phyloP scores from a whole-genome alignment of 305 asterid species.

The Plantago coronopus region DNA sequence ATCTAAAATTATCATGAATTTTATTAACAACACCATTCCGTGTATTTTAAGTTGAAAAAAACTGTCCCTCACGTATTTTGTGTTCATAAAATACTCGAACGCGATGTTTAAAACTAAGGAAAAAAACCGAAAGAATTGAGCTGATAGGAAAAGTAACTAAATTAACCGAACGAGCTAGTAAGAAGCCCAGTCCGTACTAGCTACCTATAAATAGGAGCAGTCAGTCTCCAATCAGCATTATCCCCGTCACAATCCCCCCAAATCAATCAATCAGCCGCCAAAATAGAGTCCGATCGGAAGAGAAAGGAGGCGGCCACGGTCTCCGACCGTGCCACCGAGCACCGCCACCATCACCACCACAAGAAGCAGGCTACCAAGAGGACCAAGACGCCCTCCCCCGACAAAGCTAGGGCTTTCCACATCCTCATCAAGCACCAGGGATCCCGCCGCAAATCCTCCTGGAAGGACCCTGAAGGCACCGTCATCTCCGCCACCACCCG shows the following conservation, averaged over 20 bases:
- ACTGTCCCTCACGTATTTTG: too few species aligned
- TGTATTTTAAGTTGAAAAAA: too few species aligned
- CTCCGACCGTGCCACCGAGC: constrained; percentile 44
- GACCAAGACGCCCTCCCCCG: constrained; percentile 59
- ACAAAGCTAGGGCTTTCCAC: constrained; percentile 79
- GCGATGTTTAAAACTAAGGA: too few species aligned
- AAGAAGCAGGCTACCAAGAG: constrained; percentile 40
- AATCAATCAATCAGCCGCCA: constrained; percentile 22
- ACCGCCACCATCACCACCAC: constrained; percentile 25
- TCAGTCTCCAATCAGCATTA: too few species aligned
- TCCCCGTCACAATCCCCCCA: constrained; percentile 1
- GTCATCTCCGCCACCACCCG: constrained; percentile 69
- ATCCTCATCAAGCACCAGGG: constrained; percentile 88
- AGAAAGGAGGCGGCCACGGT: constrained; percentile 51
- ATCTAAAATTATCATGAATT: too few species aligned
- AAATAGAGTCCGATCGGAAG: constrained; percentile 79
- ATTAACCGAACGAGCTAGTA: too few species aligned
- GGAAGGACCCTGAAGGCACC: constrained; percentile 91
- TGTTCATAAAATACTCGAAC: too few species aligned
- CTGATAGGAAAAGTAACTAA: too few species aligned
- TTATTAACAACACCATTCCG: too few species aligned
- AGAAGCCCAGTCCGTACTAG: too few species aligned
- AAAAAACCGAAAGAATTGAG: too few species aligned
- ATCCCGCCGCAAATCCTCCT: constrained; percentile 81
- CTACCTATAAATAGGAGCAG: too few species aligned